phyloP scores from a whole-genome alignment of 257 asterid species.

The Ocimum tenuiflorum region DNA sequence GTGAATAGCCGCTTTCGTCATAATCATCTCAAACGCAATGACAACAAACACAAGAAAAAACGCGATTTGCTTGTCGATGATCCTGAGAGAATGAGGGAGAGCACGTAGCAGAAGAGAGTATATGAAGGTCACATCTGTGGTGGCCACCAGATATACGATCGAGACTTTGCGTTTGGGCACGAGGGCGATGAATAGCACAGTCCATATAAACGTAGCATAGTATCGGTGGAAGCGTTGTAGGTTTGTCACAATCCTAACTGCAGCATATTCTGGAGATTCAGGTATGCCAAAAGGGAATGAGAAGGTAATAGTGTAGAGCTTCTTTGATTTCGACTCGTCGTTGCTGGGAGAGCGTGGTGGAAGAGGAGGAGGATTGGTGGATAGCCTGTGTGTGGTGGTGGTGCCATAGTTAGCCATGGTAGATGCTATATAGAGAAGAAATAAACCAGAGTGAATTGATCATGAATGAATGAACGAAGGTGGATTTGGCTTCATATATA shows the following conservation, averaged over 20 bases:
- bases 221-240: constrained; percentile 27
- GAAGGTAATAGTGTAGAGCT: constrained; percentile 20
- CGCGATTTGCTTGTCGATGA: constrained; percentile 34
- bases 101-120: constrained; percentile 42
- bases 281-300: constrained; percentile 53
- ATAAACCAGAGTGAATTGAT: background rate
- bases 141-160: constrained; percentile 38
- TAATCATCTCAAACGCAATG: constrained; percentile 26
- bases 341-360: constrained; percentile 4
- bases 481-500: background rate
- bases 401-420: constrained; percentile 41
- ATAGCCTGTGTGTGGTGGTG: constrained; percentile 44
- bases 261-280: constrained; percentile 52
- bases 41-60: constrained; percentile 28
- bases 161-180: constrained; percentile 55
- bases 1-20: constrained; percentile 46
- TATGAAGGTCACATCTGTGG: constrained; percentile 40
- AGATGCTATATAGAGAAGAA: background rate
- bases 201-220: constrained; percentile 47
- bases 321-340: constrained; percentile 11
- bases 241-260: constrained; percentile 41
- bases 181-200: constrained; percentile 57
- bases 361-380: constrained; percentile 25
- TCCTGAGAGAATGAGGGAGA: constrained; percentile 37
- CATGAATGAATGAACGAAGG: background rate